Percentiles rank a stretch among this genome's conserved stretches.
phyloP scores from a whole-genome alignment of 1,139 yeast species.

The Meyerozyma carpophila region DNA sequence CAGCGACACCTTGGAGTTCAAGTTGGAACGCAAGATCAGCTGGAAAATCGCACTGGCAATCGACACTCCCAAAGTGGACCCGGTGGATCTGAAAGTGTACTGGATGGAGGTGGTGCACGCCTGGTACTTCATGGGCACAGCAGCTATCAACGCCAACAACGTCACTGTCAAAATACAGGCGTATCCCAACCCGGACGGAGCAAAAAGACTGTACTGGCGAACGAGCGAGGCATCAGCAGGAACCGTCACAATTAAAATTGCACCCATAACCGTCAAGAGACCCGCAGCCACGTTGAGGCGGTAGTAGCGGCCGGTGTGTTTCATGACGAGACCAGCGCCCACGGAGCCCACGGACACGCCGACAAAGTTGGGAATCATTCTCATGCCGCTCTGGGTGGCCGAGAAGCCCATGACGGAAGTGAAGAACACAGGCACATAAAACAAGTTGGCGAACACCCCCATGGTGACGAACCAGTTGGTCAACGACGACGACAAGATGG shows the following conservation, averaged over 20 bases:
- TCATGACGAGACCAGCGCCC: constrained; percentile 67
- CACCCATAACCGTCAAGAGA: constrained; percentile 41
- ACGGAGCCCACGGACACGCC: constrained; percentile 69
- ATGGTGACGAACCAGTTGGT: constrained; percentile 64
- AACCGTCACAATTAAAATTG: constrained; percentile 29
- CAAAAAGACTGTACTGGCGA: constrained; percentile 26
- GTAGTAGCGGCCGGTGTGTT: constrained; percentile 62
- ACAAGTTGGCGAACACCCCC: constrained; percentile 49
- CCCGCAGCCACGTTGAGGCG: constrained; percentile 43
- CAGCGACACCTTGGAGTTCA: constrained; percentile 16
- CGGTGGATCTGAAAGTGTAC: constrained; percentile 70
- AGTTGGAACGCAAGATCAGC: constrained; percentile 19
- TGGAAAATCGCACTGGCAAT: constrained; percentile 63
- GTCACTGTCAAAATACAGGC: constrained; percentile 63
- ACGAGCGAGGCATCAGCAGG: constrained; percentile 37
- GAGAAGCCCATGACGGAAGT: constrained; percentile 51
- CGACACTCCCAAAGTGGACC: constrained; percentile 69
- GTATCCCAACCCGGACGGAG: constrained; percentile 54
- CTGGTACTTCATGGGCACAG: constrained; percentile 55
- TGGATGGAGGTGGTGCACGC: constrained; percentile 75
- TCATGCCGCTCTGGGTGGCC: constrained; percentile 57
- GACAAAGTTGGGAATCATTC: constrained; percentile 61
- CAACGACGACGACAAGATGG: constrained; percentile 59
- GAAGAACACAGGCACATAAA: constrained; percentile 61
- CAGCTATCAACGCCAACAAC: constrained; percentile 60